Evolutionary conservation across 2,329 filamentous ascomycete species (phyloP), one percentile per base, ranked within the genome.

Genomic region (Botrytis cinerea): DNA sequence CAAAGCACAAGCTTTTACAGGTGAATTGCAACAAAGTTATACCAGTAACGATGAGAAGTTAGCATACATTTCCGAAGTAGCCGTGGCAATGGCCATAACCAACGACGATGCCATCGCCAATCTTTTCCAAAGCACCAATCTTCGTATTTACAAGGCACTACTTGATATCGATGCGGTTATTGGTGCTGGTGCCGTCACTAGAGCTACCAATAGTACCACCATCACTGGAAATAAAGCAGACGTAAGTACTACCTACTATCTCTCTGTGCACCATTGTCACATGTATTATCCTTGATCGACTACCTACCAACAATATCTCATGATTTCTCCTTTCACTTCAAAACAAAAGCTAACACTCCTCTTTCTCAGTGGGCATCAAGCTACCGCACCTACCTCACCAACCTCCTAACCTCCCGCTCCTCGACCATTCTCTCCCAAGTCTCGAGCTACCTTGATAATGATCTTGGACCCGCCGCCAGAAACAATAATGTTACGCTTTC

Each of bases 1-100:
- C n/a, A 71, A 66, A 66, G 45, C 70, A 51, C 43, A 71, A 51
- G 40, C 45, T 22, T 66, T 71, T 20, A 46, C 18, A n/a, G 59
- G 32, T 6, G 9, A 35, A 20, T 54, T 64, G 28, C 35, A 38
- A 51, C 43, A 54, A 35, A 61, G 28, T 38, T 35, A 25, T 64
- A 38, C 40, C n/a, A 66, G 32, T 25, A 28, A 46, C 32, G 45
- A 71, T 43, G 63, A 28, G 32, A 71, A 48, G 6, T 48, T 71
- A 10, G 59, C 54, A n/a, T 71, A 71, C n/a, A 45, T 71, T 46
- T 64, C 18, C 12, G 54, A 71, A 40, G 14, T 71, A 6, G 70
- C 70, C 4, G 28, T 71, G 43, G 59, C 43, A 40, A 71, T 71
- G 32, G 35, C 57, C 18, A 32, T 64, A 54, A 43, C 32, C 70